These are phyloP conservation scores for Orbilia ellipsospora DNA, from an alignment of 2,329 filamentous ascomycete genomes.

Conservation along the genomic window DNA sequence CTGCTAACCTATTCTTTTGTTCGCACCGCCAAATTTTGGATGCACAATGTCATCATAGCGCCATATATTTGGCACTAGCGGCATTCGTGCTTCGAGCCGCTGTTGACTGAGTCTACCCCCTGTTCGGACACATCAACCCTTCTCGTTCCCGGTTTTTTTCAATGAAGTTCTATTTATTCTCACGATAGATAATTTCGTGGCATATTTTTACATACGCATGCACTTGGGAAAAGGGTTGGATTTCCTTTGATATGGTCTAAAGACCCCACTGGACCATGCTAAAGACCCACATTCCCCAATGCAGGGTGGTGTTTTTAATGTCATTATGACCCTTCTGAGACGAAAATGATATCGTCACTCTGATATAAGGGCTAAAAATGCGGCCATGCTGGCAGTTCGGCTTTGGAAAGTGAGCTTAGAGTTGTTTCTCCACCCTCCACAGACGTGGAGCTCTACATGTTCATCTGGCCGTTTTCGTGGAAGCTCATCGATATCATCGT, in stretches of 20 bases:
- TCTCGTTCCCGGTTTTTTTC: slow-evolving; percentile 46
- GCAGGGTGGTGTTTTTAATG: slow-evolving; percentile 48
- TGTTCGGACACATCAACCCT: slow-evolving; percentile 35
- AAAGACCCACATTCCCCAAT: slow-evolving; percentile 29
- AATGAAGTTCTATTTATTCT: slow-evolving; percentile 47
- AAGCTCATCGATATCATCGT: slow-evolving; percentile 40
- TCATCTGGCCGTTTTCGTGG: background rate
- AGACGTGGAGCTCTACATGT: background rate
- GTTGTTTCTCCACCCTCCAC: background rate
- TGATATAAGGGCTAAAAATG: slow-evolving; percentile 47
- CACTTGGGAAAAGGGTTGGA: slow-evolving; percentile 6
- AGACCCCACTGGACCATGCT: background rate
- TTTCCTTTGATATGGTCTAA: slow-evolving; percentile 25
- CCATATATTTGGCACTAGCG: slow-evolving; percentile 48
- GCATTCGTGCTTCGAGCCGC: slow-evolving; percentile 29
- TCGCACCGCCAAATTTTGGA: slow-evolving; percentile 6
- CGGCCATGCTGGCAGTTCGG: slow-evolving; percentile 24
- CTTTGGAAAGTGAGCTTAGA: background rate
- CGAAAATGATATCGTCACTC: slow-evolving; percentile 43
- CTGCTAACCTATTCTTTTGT: slow-evolving; percentile 3
- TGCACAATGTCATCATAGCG: slow-evolving; percentile 51
- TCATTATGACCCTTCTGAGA: slow-evolving; percentile 31
- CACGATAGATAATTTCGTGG: slow-evolving; percentile 28
- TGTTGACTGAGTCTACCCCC: slow-evolving; percentile 29
- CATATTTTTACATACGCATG: slow-evolving; percentile 4